A percentile compares a stretch with the other conserved stretches of the same genome.
Conservation (phyloP, 1,139 yeast species). For the Schwanniomyces etchellsii region DNA sequence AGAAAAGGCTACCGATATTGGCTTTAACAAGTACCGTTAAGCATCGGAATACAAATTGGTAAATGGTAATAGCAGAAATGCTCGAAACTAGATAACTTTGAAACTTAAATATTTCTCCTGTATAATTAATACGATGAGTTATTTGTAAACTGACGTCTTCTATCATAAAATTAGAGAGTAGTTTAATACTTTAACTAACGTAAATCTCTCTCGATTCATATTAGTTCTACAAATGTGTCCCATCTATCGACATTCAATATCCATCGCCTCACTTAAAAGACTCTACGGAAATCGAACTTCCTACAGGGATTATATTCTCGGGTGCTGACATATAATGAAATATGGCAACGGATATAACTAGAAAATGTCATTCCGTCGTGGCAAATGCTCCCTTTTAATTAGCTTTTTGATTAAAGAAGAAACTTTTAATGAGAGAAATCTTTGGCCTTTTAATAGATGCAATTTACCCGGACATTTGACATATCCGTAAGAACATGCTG, state of each 20-base stretch:
- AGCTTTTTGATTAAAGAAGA: slow-evolving; percentile 53
- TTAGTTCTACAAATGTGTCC: slow-evolving; percentile 33
- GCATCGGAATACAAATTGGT: slow-evolving; percentile 7
- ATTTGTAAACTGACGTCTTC: too few species aligned
- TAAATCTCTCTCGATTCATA: too few species aligned
- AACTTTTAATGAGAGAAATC: slow-evolving; percentile 1
- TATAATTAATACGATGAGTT: too few species aligned
- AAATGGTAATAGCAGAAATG: background rate
- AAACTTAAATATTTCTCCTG: too few species aligned
- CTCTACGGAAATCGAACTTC: slow-evolving; percentile 55
- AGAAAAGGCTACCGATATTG: slow-evolving; percentile 98
- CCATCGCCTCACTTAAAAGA: slow-evolving; percentile 49
- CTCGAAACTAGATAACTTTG: background rate
- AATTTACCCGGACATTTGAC: background rate
- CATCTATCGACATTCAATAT: slow-evolving; percentile 57
- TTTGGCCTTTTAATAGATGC: background rate
- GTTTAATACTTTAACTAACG: too few species aligned
- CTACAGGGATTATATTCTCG: slow-evolving; percentile 45
- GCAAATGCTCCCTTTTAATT: slow-evolving; percentile 56
- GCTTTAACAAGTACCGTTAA: slow-evolving; percentile 99
- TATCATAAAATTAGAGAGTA: too few species aligned
- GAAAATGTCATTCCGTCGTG: slow-evolving; percentile 63
- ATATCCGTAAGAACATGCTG: too few species aligned
- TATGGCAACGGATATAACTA: slow-evolving; percentile 66
- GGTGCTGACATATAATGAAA: slow-evolving; percentile 30